phyloP scores from a whole-genome alignment of 805 yeast species.

The Metschnikowia cerradonensis region DNA sequence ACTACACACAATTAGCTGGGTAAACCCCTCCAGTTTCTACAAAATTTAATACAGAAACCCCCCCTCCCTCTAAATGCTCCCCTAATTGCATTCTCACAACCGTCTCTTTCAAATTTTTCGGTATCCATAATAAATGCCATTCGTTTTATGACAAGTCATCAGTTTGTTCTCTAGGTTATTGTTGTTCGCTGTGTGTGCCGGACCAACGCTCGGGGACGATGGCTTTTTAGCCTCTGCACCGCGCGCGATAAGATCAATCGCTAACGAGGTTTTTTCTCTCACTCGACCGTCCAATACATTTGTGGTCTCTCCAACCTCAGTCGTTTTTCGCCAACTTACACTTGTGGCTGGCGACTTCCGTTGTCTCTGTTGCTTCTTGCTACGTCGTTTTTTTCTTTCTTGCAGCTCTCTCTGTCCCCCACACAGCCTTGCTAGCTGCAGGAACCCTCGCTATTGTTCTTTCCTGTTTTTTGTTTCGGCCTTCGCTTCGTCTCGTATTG shows the following conservation, averaged over 20 bases:
- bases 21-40: too few relatives aligned
- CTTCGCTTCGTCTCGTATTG: background rate
- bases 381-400: background rate
- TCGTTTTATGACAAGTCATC: too few relatives aligned
- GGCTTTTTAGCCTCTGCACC: background rate
- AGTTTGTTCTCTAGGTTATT: too few relatives aligned
- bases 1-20: too few relatives aligned
- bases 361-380: background rate
- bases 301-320: background rate
- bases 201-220: background rate
- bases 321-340: too few relatives aligned
- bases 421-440: background rate
- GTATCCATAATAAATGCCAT: too few relatives aligned
- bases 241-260: constrained; percentile 1
- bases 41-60: too few relatives aligned
- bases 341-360: too few relatives aligned
- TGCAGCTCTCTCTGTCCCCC: background rate
- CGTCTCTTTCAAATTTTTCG: too few relatives aligned
- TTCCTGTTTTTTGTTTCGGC: background rate
- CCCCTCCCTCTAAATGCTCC: too few relatives aligned
- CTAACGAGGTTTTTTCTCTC: background rate
- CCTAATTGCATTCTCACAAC: too few relatives aligned
- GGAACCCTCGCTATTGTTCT: background rate
- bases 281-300: background rate
- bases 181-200: background rate